Evolutionary conservation across 73 alveolate species (phyloP).

Genomic region (Urostyla sp.): DNA sequence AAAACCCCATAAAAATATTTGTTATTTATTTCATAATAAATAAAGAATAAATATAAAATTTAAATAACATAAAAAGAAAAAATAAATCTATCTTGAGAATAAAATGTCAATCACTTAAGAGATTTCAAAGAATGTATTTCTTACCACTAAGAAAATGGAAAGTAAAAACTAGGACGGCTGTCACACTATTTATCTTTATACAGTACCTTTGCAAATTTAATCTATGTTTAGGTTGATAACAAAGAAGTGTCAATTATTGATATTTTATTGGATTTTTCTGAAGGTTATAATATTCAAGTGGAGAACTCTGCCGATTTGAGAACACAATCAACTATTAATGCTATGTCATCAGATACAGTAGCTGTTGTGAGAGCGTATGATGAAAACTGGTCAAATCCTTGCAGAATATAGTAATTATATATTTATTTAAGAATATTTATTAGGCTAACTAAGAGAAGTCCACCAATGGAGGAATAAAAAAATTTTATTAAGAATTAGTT

Average conservation of each 20-base stretch:
- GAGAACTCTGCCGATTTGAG: constrained; percentile 30
- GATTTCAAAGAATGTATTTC: constrained; percentile 53
- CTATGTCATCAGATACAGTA: constrained; percentile 80
- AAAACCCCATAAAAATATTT: too few species aligned
- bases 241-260: constrained; percentile 52
- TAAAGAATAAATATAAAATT: too few species aligned
- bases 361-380: constrained; percentile 83
- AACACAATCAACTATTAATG: constrained; percentile 50
- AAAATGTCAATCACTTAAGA: constrained; percentile 38
- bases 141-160: constrained; percentile 37
- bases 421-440: background rate
- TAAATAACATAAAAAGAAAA: too few species aligned
- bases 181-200: constrained; percentile 42
- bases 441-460: constrained; percentile 83
- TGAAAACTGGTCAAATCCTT: constrained; percentile 81
- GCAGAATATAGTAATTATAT: constrained; percentile 66
- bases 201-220: background rate
- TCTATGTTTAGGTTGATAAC: constrained; percentile 40
- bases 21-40: too few species aligned
- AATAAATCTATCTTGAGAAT: too few species aligned
- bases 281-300: constrained; percentile 50
- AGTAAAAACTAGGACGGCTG: constrained; percentile 20
- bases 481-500: constrained; percentile 68
- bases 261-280: constrained; percentile 61
- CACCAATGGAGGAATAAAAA: constrained; percentile 78